These are phyloP conservation scores for Phytophthora kernoviae DNA, from an alignment of 352 stramenopile genomes.

Conservation along the genomic window DNA sequence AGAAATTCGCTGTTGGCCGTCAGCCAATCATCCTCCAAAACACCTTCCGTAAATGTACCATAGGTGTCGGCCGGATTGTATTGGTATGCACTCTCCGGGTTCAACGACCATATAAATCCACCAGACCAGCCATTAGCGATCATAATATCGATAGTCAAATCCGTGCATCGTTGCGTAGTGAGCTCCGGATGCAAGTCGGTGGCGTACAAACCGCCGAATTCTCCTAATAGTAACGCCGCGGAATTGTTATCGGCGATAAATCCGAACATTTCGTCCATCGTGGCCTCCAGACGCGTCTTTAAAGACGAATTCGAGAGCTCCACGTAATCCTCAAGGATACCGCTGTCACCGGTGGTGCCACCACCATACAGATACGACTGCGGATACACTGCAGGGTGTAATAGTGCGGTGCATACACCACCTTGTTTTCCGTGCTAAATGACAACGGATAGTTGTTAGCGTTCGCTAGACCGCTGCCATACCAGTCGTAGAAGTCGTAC, in stretches of 20 bases:
- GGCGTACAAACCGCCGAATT: constrained; percentile 73
- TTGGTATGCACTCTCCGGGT: constrained; percentile 71
- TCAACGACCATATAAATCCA: constrained; percentile 78
- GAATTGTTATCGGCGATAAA: constrained; percentile 51
- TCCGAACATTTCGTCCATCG: constrained; percentile 75
- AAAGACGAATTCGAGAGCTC: constrained; percentile 58
- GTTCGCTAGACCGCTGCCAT: constrained; percentile 49
- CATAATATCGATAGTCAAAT: constrained; percentile 70
- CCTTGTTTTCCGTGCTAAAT: constrained; percentile 53
- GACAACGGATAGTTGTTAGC: constrained; percentile 36
- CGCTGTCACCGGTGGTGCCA: constrained; percentile 28
- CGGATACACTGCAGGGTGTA: constrained; percentile 62
- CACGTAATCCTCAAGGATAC: constrained; percentile 37
- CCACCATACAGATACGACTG: constrained; percentile 59
- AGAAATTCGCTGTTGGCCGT: constrained; percentile 53
- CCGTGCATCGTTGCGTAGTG: constrained; percentile 63
- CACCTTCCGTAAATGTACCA: constrained; percentile 50
- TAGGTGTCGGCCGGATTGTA: constrained; percentile 57
- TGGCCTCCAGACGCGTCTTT: constrained; percentile 40
- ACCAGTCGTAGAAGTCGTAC: constrained; percentile 66
- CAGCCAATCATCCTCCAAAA: constrained; percentile 66
- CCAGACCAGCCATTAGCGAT: constrained; percentile 48
- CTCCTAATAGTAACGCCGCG: constrained; percentile 60
- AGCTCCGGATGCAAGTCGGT: constrained; percentile 55
- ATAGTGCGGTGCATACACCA: constrained; percentile 76